These are phyloP conservation scores for Zygosaccharomyces bisporus DNA, from an alignment of 805 yeast species.

Conservation along the genomic window DNA sequence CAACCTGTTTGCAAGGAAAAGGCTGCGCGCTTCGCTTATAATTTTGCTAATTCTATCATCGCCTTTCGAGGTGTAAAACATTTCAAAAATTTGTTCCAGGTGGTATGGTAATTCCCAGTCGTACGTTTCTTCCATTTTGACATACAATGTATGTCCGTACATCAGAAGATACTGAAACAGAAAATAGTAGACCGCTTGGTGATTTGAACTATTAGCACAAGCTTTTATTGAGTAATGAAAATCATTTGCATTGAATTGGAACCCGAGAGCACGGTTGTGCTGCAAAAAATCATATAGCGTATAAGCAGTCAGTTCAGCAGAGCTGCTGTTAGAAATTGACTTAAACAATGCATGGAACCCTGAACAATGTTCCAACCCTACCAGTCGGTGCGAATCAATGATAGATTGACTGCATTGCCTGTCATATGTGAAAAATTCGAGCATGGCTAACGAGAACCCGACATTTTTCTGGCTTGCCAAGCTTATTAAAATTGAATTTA, in stretches of 20 bases:
- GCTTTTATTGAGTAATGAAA: constrained; percentile 17
- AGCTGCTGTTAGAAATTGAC: constrained; percentile 14
- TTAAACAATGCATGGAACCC: constrained; percentile 19
- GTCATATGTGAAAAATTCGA: constrained; percentile 16
- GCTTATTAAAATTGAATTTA: constrained; percentile 12
- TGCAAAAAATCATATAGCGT: constrained; percentile 13
- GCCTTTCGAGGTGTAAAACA: constrained; percentile 1
- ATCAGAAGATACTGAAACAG: constrained; percentile 9
- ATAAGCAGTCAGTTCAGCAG: constrained; percentile 17
- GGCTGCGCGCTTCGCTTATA: constrained; percentile 6
- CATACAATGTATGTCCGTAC: constrained; percentile 10
- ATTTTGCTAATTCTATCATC: constrained; percentile 10
- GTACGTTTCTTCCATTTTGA: neutral
- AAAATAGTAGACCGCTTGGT: constrained; percentile 12
- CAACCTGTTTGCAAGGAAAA: constrained; percentile 6
- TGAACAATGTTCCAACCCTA: constrained; percentile 7
- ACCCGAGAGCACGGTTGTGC: constrained; percentile 3
- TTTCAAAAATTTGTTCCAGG: constrained; percentile 6
- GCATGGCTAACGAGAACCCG: constrained; percentile 16
- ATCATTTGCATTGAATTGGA: constrained; percentile 17
- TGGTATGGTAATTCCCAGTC: constrained; percentile 14
- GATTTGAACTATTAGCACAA: constrained; percentile 10
- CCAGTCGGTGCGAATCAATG: constrained; percentile 11
- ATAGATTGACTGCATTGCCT: constrained; percentile 9
- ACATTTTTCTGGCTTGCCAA: constrained; percentile 13